Percentiles rank a stretch among this genome's conserved stretches.
Conservation (phyloP, 2,329 filamentous ascomycete genomes). For the Xylariaceae sp. region DNA sequence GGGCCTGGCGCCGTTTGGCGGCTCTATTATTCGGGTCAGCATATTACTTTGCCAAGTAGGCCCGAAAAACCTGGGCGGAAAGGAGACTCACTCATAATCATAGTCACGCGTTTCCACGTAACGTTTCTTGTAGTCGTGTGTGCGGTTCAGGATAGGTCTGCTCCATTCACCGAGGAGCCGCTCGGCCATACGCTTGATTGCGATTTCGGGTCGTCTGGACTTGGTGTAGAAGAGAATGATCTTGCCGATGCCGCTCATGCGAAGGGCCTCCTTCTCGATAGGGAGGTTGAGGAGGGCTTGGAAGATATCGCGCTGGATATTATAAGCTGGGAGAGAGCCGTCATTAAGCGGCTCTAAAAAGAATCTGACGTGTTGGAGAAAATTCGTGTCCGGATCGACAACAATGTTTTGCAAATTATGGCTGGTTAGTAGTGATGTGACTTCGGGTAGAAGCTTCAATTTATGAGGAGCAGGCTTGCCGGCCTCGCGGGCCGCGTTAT, state of each 20-base stretch:
- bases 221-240: constrained; percentile 96
- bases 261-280: constrained; percentile 83
- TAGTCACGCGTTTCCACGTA: constrained; percentile 60
- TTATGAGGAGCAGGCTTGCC: constrained; percentile 86
- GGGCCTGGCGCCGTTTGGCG: constrained; percentile 48
- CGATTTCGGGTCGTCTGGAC: constrained; percentile 80
- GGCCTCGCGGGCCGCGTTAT: constrained; percentile 75
- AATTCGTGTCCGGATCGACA: constrained; percentile 90
- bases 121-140: constrained; percentile 90
- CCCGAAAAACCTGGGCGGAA: neutral
- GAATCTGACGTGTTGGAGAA: constrained; percentile 91
- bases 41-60: neutral
- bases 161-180: constrained; percentile 94
- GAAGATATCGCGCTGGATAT: constrained; percentile 94
- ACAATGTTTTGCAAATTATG: constrained; percentile 81
- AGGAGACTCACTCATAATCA: constrained; percentile 53
- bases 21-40: constrained; percentile 38
- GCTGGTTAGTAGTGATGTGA: constrained; percentile 81
- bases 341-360: constrained; percentile 95
- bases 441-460: constrained; percentile 87
- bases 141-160: constrained; percentile 85
- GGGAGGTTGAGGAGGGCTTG: constrained; percentile 73
- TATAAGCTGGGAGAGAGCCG: constrained; percentile 90
- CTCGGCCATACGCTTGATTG: constrained; percentile 92
- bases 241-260: constrained; percentile 92